Base-by-base conservation (phyloP, 371 early-diverging fungal species). In the Circinella umbellata region DNA sequence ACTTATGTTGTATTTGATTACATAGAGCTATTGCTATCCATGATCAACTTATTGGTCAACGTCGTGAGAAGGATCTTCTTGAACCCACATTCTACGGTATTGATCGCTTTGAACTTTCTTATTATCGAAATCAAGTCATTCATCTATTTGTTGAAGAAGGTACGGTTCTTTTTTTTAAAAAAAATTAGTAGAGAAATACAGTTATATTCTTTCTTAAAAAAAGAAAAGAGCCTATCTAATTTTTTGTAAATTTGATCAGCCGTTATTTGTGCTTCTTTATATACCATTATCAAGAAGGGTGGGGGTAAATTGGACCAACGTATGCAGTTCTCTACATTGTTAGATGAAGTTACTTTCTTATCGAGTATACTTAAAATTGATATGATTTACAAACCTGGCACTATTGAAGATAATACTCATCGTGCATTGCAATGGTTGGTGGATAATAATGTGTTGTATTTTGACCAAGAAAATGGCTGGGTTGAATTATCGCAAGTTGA, bases 61-160 rank as follows among this genome's bases (percentile, higher is more conserved):
- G 92, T 55, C 80, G 76, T 36, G 79, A 75, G 27, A 89, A 82
- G 63, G 95, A 94, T 38, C 80, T 95, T n/a, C 73, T 95, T 13
- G 96, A 95, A 69, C 91, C 92, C 6, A 92, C 94, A n/a, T 95
- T 92, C 74, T 94, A 92, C 73, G 93, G 92, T 3, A 84, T 90
- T 38, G 92, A 92, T 71, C 88, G 93, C 13, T 95, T 94, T 72
- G 95, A 94, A 74, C 78, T 95, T 1, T 90, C 90, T 55, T 92
- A 91, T 70, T 95, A 94, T 74, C 85, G 96, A 57, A 95, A 95
- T 66, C 93, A 94, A 72, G 90, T 93, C 9, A 93, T 95, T 64
- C 94, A 94, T 64, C 70, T 94, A 35, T 95, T 95, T 80, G 81
- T 94, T 9, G 82, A 88, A 68, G 95, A 94, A 82, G 80, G 80